These are phyloP conservation scores for Rosa lucieae DNA, from an alignment of 306 rosid genomes.

Conservation along the genomic window DNA sequence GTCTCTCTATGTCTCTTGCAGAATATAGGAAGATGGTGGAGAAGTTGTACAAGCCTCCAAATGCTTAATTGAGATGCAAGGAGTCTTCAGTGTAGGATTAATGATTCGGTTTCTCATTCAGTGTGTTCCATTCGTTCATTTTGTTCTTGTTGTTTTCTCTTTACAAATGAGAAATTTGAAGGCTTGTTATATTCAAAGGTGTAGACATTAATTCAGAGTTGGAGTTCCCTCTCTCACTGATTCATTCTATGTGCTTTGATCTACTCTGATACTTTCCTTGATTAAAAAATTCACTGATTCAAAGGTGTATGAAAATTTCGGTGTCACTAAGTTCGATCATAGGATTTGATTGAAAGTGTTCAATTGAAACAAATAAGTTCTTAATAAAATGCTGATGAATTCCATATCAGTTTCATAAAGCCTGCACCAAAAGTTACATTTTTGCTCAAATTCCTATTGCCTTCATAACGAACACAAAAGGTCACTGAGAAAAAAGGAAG, in stretches of 20 bases:
- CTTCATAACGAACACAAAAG: too few species aligned
- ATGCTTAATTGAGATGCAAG: constrained; percentile 34
- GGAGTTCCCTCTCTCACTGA: neutral
- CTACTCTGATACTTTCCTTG: too few species aligned
- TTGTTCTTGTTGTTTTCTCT: neutral
- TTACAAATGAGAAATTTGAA: constrained; percentile 1
- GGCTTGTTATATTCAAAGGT: neutral
- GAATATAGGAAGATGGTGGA: constrained; percentile 94
- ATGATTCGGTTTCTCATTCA: neutral
- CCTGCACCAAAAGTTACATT: too few species aligned
- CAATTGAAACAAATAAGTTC: neutral
- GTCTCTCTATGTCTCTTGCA: constrained; percentile 30
- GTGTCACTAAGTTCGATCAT: neutral
- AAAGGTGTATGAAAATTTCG: too few species aligned
- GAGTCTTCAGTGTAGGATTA: constrained; percentile 6
- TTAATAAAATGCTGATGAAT: neutral
- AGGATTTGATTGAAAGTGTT: neutral
- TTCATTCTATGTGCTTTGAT: neutral
- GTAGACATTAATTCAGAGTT: neutral
- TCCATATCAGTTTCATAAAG: too few species aligned
- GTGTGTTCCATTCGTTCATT: constrained; percentile 24
- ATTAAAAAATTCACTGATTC: too few species aligned
- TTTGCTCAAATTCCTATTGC: too few species aligned
- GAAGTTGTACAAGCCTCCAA: constrained; percentile 71
- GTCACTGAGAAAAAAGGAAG: neutral